Evolutionary conservation across 768 basidiomycete species (phyloP), one percentile per base, ranked within the genome.

Genomic region (Mycena amicta): DNA sequence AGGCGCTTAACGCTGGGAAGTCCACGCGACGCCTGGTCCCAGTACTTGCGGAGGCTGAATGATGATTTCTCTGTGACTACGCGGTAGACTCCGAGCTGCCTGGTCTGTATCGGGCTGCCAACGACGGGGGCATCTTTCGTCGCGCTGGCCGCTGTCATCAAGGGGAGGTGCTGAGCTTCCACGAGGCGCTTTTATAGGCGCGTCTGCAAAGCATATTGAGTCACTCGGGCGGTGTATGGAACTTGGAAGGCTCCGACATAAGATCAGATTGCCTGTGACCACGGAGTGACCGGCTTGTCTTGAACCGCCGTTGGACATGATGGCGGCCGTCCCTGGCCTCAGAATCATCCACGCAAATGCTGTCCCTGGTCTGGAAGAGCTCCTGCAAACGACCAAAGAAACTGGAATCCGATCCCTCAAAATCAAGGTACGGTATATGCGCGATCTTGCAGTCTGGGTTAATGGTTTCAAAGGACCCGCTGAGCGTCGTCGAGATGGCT

Each of bases 401-500:
- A n/a, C 52, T 6, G 51, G 29, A 27, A 59, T 50, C 23, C 57
- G 53, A 4, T 16, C 56, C 2, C 37, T 58, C 18, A 62, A 63
- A 53, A 28, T 56, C 25, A 52, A 54, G 46, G 61, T 59, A 46
- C 50, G 39, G 16, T 59, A 47, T 53, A 49, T 58, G 51, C 57
- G 39, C 58, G 52, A 29, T 27, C 41, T 18, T 22, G 11, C 5
- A 12, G 41, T 50, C 31, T 52, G 26, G 27, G 30, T n/a, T 12
- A 31, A 51, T 31, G 52, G 62, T 30, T 47, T 4, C 46, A 13
- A 18, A 83, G 81, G 78, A 79, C 57, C 79, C 81, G 5, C 73
- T 80, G 46, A 74, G 75, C 47, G 72, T 75, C 30, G 81, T 78
- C 2, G 83, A 85, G 60, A 75, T 83, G 67, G 79, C 83, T 12